Base-by-base conservation (phyloP, 75 land plant genomes). In the Cunninghamia lanceolata region DNA sequence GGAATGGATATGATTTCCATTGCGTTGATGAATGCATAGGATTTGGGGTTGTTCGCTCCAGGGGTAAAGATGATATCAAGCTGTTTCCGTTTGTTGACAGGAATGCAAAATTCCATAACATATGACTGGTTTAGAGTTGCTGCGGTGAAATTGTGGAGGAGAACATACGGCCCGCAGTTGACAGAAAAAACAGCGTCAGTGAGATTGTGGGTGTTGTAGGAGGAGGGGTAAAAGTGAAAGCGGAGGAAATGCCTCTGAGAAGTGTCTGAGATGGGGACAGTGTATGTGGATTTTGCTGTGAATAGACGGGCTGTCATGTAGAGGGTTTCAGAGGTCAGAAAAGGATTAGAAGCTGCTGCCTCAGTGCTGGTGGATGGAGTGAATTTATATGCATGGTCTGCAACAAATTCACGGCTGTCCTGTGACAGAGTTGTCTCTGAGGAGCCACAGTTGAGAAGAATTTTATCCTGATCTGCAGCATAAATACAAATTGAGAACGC, bases 371-470 rank as follows among this genome's bases (percentile, higher is more conserved):
- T 17, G 4, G 63, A 21, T 21, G 63, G 63, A 56, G 21, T 21
- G 63, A 56, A 19, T 19, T 56, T 2, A 90, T 85, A 78, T 16
- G 78, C 10, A 88, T 75, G 16, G 14, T 54, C 56, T 54, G 17
- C 56, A 54, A 54, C 3, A 63, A 85, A 59, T 32, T 52, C 3
- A 56, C 28, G 47, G 11, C 50, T 10, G 50, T 47, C 50, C 8
- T 47, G 50, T 47, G 50, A 47, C 50, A 1, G 28, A 56, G 47
- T 13, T 83, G 84, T 25, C 32, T n/a, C 47, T 53, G 66, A 63
- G 94, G 95, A 87, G 92, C 94, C 83, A 63, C 70, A 38, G 35
- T 47, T 47, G 50, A 47, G 50, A 47, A 63, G 59, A 73, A 73
- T 36, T 47, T 0, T 10, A 11, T 47, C 50, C 50, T 47, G 50